Conservation (phyloP, 352 stramenopile species). For the Pythium folliculosum region DNA sequence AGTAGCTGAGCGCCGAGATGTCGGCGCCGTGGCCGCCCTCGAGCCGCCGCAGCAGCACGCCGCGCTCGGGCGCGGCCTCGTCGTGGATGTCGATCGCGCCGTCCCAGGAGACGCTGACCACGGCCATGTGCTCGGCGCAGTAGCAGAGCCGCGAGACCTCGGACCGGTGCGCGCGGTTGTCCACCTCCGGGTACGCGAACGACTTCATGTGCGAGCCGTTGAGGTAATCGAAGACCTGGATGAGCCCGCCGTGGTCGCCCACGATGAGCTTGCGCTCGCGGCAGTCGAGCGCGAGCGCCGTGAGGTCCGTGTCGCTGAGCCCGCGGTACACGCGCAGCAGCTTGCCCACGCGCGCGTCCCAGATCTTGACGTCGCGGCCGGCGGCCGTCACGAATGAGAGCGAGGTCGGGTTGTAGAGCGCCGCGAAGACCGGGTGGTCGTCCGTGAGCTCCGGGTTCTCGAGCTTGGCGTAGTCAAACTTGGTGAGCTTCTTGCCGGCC, state of each 20-base stretch:
- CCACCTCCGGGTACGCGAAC: slow-evolving; percentile 68
- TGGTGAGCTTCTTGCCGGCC: slow-evolving; percentile 71
- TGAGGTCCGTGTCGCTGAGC: slow-evolving; percentile 74
- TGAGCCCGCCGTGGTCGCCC: slow-evolving; percentile 75
- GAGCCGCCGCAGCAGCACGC: slow-evolving; percentile 74
- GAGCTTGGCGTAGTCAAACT: slow-evolving; percentile 90
- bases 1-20: slow-evolving; percentile 81
- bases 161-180: slow-evolving; percentile 63
- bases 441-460: slow-evolving; percentile 86
- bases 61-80: slow-evolving; percentile 79
- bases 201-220: slow-evolving; percentile 89
- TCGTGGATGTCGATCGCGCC: slow-evolving; percentile 83
- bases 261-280: slow-evolving; percentile 87
- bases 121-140: slow-evolving; percentile 81
- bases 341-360: slow-evolving; percentile 82
- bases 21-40: slow-evolving; percentile 71
- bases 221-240: slow-evolving; percentile 87
- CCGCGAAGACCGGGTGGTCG: slow-evolving; percentile 76
- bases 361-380: slow-evolving; percentile 84
- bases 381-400: slow-evolving; percentile 87
- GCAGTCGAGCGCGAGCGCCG: slow-evolving; percentile 77
- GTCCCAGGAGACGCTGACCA: slow-evolving; percentile 85
- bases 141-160: slow-evolving; percentile 84
- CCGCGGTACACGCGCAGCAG: slow-evolving; percentile 77
- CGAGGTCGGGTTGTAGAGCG: slow-evolving; percentile 85